Percentiles rank a stretch among this genome's conserved stretches.
Conservation (phyloP, 805 yeast genomes). For the Sugiyamaella lignohabitans region DNA sequence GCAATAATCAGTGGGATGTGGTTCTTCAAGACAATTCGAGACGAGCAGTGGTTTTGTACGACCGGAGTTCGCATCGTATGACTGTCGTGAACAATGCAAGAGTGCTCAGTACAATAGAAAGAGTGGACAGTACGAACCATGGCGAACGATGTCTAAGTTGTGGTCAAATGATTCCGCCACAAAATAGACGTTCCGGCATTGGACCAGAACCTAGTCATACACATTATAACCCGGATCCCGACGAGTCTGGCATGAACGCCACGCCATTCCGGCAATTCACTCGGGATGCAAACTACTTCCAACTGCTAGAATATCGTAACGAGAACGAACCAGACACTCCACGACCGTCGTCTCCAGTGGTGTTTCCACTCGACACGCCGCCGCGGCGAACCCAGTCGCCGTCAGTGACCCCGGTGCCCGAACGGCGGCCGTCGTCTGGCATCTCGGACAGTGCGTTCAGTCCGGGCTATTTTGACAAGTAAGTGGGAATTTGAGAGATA, state of each 20-base stretch:
- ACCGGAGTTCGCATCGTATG: slow-evolving; percentile 13
- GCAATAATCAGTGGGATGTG: slow-evolving; percentile 14
- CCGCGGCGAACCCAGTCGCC: not conserved
- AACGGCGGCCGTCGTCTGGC: slow-evolving; percentile 4
- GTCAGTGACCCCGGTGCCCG: not conserved
- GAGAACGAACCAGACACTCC: not conserved
- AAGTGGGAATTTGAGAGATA: no score
- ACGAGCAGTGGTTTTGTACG: slow-evolving; percentile 19
- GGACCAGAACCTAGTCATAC: not conserved
- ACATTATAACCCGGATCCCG: no score
- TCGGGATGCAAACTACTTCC: slow-evolving; percentile 18
- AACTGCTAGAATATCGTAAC: slow-evolving; percentile 13
- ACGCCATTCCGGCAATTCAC: not conserved
- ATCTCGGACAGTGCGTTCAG: slow-evolving; percentile 46
- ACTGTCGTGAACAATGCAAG: slow-evolving; percentile 16
- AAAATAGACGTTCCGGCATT: not conserved
- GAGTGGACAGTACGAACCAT: not conserved
- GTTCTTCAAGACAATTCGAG: slow-evolving; percentile 15
- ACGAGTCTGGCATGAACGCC: no score
- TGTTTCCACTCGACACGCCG: not conserved
- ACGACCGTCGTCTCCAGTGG: not conserved
- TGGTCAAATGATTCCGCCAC: slow-evolving; percentile 13
- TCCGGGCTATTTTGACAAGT: slow-evolving; percentile 52
- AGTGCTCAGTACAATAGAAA: slow-evolving; percentile 1
- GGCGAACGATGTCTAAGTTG: slow-evolving; percentile 13